Base-by-base conservation (phyloP, 2,329 filamentous ascomycete species). In the Scytalidium lignicola region DNA sequence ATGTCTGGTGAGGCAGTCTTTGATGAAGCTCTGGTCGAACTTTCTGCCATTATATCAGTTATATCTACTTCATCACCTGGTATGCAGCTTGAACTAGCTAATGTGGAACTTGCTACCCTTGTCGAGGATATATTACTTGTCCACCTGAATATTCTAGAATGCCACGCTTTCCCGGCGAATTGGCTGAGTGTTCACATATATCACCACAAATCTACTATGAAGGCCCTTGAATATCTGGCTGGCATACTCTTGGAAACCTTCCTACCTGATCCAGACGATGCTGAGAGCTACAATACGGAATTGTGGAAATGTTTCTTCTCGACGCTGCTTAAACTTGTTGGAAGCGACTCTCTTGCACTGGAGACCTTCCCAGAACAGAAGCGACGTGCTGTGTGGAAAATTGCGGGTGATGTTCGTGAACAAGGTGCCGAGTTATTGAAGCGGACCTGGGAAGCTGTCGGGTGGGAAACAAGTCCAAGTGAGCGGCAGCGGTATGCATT, bases 331-430 rank as follows among this genome's bases (percentile, higher is more conserved):
- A 90, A 88, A 62, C 83, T 97, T 2, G 89, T 99, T 2, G 88
- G 89, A 4, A 96, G 90, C 61, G 84, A 91, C 29, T 88, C 86
- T 0, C 77, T 99, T 18, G 91, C 93, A 0, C 78, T 99, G 32
- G 93, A 99, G 65, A 96, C 91, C 0, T 97, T 96, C 63, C 90
- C 93, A 0, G 95, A 99, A 66, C 93, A 99, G 70, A 99, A 97
- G 71, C 78, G 93, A 42, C 78, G 93, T 48, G 92, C 93, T 1
- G 92, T 97, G 1, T 99, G 95, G 93, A 99, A 97, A 71, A 96
- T 99, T 64, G 93, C 92, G 3, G 93, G 93, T 5, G 95, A 99
- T 69, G 90, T 99, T 45, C 81, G 93, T 49, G 91, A 97, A 66
- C 80, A 90, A 56, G 93, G 95, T 15, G 92, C 93, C 3, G 88